phyloP scores from a whole-genome alignment of 2,329 filamentous ascomycete species.

The Alternaria infectoria region DNA sequence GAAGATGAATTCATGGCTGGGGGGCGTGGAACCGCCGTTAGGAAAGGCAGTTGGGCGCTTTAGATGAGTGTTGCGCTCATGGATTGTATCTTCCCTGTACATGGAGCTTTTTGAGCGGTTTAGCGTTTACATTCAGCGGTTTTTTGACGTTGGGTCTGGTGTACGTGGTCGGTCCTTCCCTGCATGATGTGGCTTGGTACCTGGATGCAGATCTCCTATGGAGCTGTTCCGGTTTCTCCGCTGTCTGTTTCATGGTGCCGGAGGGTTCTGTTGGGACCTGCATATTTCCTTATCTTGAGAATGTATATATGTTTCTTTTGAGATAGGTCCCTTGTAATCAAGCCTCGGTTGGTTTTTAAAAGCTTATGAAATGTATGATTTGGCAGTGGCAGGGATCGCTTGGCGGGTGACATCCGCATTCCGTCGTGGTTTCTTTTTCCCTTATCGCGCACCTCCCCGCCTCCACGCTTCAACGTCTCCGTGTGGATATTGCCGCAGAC shows the following conservation, averaged over 20 bases:
- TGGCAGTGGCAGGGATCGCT: background rate
- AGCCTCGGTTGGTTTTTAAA: background rate
- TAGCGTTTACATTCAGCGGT: constrained; percentile 21
- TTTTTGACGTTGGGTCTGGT: background rate
- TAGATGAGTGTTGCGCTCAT: constrained; percentile 13
- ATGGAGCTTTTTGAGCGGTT: constrained; percentile 18
- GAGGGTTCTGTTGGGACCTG: background rate
- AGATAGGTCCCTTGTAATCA: constrained; percentile 7
- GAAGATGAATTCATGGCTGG: constrained; percentile 36
- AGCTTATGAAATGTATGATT: background rate
- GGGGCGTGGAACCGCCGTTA: constrained; percentile 51
- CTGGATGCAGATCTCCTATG: constrained; percentile 1
- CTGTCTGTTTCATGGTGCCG: background rate
- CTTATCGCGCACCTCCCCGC: background rate
- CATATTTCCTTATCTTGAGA: constrained; percentile 1
- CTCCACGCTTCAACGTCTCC: background rate
- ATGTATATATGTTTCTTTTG: background rate
- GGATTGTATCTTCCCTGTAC: constrained; percentile 5
- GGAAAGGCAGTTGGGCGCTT: constrained; percentile 57
- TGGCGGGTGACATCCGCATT: background rate
- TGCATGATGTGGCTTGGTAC: background rate
- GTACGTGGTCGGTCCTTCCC: background rate
- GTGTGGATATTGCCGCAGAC: background rate
- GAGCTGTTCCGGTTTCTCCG: constrained; percentile 2
- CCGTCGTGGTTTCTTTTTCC: background rate